Conservation (phyloP, 2,329 filamentous ascomycete species). For the Penicillium digitatum region DNA sequence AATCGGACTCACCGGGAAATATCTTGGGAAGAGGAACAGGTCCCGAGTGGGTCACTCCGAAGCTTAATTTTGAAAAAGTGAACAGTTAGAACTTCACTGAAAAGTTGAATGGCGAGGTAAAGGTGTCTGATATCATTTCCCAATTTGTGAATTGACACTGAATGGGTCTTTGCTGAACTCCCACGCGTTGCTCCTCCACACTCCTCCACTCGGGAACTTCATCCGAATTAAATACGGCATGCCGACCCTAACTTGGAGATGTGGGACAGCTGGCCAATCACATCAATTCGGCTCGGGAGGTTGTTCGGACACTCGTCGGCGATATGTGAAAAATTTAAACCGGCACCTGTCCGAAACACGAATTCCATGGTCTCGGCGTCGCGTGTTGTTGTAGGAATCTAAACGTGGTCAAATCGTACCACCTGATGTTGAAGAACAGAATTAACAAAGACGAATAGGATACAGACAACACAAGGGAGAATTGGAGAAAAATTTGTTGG, state of each 20-base stretch:
- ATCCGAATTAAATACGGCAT: slow-evolving; percentile 11
- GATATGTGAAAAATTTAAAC: slow-evolving; percentile 6
- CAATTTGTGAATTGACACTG: no score
- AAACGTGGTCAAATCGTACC: not conserved
- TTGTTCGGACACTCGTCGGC: slow-evolving; percentile 21
- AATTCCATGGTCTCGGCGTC: not conserved
- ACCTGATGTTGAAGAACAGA: not conserved
- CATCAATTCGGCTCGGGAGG: slow-evolving; percentile 13
- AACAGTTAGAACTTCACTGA: no score
- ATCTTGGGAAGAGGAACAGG: not conserved
- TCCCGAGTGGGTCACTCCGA: not conserved
- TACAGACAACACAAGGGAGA: not conserved
- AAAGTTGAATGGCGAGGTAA: no score
- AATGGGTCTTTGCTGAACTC: no score
- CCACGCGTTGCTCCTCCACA: not conserved
- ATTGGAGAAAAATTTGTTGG: not conserved
- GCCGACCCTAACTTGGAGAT: slow-evolving; percentile 1
- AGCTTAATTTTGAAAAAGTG: not conserved
- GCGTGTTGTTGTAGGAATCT: slow-evolving; percentile 6
- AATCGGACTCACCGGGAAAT: not conserved
- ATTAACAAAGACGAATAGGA: not conserved
- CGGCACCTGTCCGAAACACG: slow-evolving; percentile 11
- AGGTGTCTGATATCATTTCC: rapidly evolving
- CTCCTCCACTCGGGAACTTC: not conserved
- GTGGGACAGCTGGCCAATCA: slow-evolving; percentile 11